Conservation (phyloP, 495 filamentous ascomycete genomes). For the Daldinia decipiens region DNA sequence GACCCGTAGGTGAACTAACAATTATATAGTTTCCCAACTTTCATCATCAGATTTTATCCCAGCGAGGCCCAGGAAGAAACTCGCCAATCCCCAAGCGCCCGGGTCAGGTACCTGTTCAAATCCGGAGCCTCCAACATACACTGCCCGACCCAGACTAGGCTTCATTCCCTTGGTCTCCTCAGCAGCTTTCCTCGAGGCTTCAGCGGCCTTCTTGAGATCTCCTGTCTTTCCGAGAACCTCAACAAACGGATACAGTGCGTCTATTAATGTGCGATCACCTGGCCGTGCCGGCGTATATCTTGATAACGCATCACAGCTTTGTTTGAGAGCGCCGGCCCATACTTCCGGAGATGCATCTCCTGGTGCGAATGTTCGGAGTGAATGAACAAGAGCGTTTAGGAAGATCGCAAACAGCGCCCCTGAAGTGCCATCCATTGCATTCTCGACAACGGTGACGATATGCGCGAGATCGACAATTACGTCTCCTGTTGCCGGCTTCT, state of each 20-base stretch:
- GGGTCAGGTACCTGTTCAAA: constrained; percentile 89
- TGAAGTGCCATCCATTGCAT: constrained; percentile 93
- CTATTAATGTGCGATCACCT: constrained; percentile 90
- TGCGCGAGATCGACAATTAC: constrained; percentile 74
- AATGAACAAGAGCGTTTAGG: constrained; percentile 85
- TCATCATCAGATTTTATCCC: constrained; percentile 51
- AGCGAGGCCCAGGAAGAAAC: constrained; percentile 82
- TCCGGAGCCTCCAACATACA: constrained; percentile 90
- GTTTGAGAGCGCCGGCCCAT: constrained; percentile 79
- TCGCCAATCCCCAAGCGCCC: constrained; percentile 83
- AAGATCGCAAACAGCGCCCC: constrained; percentile 97
- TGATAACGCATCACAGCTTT: constrained; percentile 74
- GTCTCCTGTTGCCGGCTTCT: constrained; percentile 70
- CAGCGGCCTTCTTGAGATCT: constrained; percentile 74
- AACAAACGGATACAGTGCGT: constrained; percentile 89
- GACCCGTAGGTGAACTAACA: constrained; percentile 11
- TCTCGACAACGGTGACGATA: constrained; percentile 87
- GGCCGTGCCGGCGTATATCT: constrained; percentile 90
- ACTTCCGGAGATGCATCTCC: constrained; percentile 62
- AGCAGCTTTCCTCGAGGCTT: constrained; percentile 78
- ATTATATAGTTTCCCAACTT: constrained; percentile 44
- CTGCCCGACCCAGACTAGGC: constrained; percentile 84
- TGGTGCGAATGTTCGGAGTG: constrained; percentile 67
- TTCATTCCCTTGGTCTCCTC: constrained; percentile 90
- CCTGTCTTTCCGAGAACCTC: constrained; percentile 70